Percentiles rank a stretch among this genome's conserved stretches.
These are phyloP conservation scores for Linanthus parryae DNA, from an alignment of 148 eudicot genomes.

Conservation along the genomic window DNA sequence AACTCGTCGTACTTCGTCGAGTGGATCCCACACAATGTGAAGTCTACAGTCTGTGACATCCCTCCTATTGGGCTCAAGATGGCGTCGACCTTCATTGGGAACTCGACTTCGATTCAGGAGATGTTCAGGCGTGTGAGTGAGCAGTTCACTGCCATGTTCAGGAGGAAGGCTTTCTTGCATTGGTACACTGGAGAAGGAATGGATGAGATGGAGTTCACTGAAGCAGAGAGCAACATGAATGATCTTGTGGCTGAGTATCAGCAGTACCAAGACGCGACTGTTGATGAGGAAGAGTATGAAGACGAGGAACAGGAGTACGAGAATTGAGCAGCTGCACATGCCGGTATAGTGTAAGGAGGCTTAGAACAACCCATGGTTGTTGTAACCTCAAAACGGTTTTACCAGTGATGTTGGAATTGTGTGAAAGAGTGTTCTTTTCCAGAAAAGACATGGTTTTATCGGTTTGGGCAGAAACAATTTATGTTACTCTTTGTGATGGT, in stretches of 20 bases:
- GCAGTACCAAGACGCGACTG: slow-evolving; percentile 80
- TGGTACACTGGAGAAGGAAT: slow-evolving; percentile 87
- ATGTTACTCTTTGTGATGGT: too few relatives aligned
- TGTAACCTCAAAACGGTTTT: too few relatives aligned
- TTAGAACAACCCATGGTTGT: too few relatives aligned
- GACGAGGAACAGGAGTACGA: slow-evolving; percentile 65
- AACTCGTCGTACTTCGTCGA: slow-evolving; percentile 76
- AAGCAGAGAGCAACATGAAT: slow-evolving; percentile 89
- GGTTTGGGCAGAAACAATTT: too few relatives aligned
- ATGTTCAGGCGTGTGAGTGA: slow-evolving; percentile 85
- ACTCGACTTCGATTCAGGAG: slow-evolving; percentile 77
- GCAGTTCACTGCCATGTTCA: slow-evolving; percentile 85
- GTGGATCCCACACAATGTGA: slow-evolving; percentile 82
- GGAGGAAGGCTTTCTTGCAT: slow-evolving; percentile 91
- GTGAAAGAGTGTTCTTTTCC: too few relatives aligned
- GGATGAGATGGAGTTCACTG: slow-evolving; percentile 94
- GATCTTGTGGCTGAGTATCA: slow-evolving; percentile 85
- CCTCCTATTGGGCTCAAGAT: slow-evolving; percentile 72
- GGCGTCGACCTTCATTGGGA: slow-evolving; percentile 78
- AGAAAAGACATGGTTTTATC: too few relatives aligned
- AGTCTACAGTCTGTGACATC: slow-evolving; percentile 72
- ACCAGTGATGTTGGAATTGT: too few relatives aligned
- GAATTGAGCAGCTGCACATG: slow-evolving; percentile 24
- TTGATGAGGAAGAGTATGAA: slow-evolving; percentile 62
- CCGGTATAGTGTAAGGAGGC: slow-evolving; percentile 7